A percentile compares a stretch with the other conserved stretches of the same genome.
phyloP scores from a whole-genome alignment of 139 green algal species.

The Desmodesmus armatus region DNA sequence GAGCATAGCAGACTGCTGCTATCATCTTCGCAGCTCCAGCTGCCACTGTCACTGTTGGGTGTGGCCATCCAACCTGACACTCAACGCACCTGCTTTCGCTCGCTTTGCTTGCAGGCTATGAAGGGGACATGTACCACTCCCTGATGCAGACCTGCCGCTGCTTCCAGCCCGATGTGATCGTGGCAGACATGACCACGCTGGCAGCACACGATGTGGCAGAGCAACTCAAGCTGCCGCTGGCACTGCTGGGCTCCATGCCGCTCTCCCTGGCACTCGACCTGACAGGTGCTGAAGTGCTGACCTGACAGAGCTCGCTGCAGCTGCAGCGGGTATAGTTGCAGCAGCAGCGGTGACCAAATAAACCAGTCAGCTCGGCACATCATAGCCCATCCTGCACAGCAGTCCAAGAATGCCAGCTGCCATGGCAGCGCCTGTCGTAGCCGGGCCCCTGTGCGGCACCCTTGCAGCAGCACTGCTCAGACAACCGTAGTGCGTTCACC shows the following conservation, averaged over 20 bases:
- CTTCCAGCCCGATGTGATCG: not conserved
- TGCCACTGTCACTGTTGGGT: not conserved
- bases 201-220: not conserved
- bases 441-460: too few species aligned
- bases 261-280: too few species aligned
- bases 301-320: too few species aligned
- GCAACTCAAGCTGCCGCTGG: constrained; percentile 20
- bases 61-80: not conserved
- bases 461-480: too few species aligned
- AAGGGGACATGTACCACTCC: not conserved
- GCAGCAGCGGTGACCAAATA: too few species aligned
- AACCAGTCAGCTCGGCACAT: too few species aligned
- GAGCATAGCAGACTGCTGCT: not conserved
- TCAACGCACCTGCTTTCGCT: not conserved
- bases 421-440: too few species aligned
- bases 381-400: too few species aligned
- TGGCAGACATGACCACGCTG: constrained; percentile 4
- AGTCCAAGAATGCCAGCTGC: too few species aligned
- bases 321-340: too few species aligned
- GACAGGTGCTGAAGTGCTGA: too few species aligned
- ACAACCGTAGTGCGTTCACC: too few species aligned
- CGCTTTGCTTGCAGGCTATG: not conserved
- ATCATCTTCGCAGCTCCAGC: not conserved
- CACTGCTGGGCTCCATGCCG: not conserved
- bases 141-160: not conserved